Conservation (phyloP, 805 yeast species). For the Isabelozyma rhagii region DNA sequence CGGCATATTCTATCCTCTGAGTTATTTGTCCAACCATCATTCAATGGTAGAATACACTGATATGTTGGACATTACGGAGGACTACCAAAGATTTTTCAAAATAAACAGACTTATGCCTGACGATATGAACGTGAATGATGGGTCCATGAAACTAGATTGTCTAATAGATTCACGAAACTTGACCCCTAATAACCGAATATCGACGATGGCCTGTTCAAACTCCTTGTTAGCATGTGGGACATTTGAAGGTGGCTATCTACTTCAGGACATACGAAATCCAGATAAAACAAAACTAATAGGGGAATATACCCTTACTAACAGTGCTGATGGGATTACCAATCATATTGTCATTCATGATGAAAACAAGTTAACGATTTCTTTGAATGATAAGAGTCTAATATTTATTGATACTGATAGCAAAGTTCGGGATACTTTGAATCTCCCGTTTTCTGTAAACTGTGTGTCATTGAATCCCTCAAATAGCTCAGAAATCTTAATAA, state of each 20-base stretch:
- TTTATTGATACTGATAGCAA: conserved; percentile 31
- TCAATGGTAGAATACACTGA: conserved; percentile 17
- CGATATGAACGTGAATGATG: conserved; percentile 6
- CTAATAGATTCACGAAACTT: conserved; percentile 33
- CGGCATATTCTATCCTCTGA: conserved; percentile 40
- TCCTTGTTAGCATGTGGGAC: conserved; percentile 50
- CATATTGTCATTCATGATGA: conserved; percentile 35
- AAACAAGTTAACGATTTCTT: conserved; percentile 40
- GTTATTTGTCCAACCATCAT: conserved; percentile 24
- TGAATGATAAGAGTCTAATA: conserved; percentile 48
- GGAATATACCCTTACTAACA: conserved; percentile 39
- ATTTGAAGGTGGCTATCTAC: conserved; percentile 47
- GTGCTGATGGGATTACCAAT: conserved; percentile 51
- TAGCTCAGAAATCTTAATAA: conserved; percentile 38
- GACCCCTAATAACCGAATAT: conserved; percentile 36
- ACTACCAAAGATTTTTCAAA: conserved; percentile 31
- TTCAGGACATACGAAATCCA: conserved; percentile 30
- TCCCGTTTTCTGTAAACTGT: conserved; percentile 52
- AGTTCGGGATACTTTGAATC: conserved; percentile 9
- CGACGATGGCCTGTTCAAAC: conserved; percentile 45
- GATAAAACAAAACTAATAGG: conserved; percentile 16
- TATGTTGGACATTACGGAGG: conserved; percentile 19
- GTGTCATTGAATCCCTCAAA: conserved; percentile 39
- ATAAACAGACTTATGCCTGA: conserved; percentile 34
- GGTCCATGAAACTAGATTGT: conserved; percentile 34